Base-by-base conservation (phyloP, 441 rosid species). In the Euphorbia celastroides region DNA sequence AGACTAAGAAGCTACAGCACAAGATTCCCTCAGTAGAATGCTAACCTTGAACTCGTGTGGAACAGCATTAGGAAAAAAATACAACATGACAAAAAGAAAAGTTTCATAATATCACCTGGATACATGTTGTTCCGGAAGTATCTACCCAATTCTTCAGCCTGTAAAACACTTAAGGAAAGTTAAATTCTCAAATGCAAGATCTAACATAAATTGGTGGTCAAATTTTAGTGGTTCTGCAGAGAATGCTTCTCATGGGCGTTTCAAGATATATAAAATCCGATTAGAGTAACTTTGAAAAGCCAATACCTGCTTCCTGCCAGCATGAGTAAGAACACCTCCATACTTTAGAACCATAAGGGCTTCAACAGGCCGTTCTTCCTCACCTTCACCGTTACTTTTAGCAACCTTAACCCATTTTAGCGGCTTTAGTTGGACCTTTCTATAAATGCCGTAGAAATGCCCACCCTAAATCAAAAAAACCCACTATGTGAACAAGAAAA, bases 141-240 rank as follows among this genome's bases (percentile, higher is more conserved):
- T 82, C 99, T 84, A 64, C 99, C 99, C 70, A 96, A 80, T 72
- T 96, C 99, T 89, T 96, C 99, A 48, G 99, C 98, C 98, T 96
- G 88, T 76, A 80, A 64, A 52, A 64, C 67, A 48, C 59, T 73
- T 31, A 57, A n/a, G 60, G 51, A 30, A 74, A 60, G 28, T 48
- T 54, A 57, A 67, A 28, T 55, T 46, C 12, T 20, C 5, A 55
- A 68, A 59, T 27, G 74, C 70, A 41, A 13, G 13, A 22, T 23
- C 30, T 23, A 55, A 66, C n/a, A 48, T 38, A 36, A 32, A 13
- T 46, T 66, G 50, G 50, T 7, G 46, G 20, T 51, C 25, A 71
- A 56, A 44, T 14, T 63, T 28, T 20, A 31, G 3, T 11, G 16
- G 44, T 32, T 58, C 28, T 54, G 41, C 36, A 57, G 16, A 30